These are phyloP conservation scores for Colletotrichum destructivum DNA, from an alignment of 2,329 filamentous ascomycete species.

Conservation along the genomic window DNA sequence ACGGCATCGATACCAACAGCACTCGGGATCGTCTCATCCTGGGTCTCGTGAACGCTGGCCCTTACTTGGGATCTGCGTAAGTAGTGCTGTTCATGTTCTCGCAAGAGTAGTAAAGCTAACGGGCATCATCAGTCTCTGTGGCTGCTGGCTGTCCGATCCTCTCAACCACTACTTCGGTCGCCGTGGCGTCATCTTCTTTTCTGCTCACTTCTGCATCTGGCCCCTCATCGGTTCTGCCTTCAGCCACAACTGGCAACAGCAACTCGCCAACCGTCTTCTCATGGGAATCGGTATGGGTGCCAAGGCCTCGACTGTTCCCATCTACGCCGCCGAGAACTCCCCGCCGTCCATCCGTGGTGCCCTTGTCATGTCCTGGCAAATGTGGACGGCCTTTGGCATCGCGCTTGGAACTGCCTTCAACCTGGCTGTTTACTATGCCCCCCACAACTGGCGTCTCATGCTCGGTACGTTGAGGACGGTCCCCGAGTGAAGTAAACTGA, in stretches of 20 bases:
- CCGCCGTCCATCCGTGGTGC: constrained; percentile 79
- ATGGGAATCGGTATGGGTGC: constrained; percentile 80
- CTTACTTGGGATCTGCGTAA: constrained; percentile 62
- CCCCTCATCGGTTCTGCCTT: constrained; percentile 76
- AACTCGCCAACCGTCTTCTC: constrained; percentile 76
- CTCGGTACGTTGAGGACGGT: constrained; percentile 38
- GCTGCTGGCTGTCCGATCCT: constrained; percentile 78
- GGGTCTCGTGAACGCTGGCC: constrained; percentile 76
- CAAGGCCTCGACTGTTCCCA: constrained; percentile 76
- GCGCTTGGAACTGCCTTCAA: constrained; percentile 71
- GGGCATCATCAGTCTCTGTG: constrained; percentile 54
- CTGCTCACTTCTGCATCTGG: constrained; percentile 72
- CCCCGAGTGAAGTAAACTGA: background rate
- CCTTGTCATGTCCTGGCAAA: constrained; percentile 85
- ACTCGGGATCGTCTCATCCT: constrained; percentile 63
- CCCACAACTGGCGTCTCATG: constrained; percentile 57
- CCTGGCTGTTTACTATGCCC: constrained; percentile 56
- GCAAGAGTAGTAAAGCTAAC: constrained; percentile 30
- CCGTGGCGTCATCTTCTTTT: constrained; percentile 77
- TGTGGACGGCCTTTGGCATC: constrained; percentile 72
- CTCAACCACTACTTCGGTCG: constrained; percentile 76
- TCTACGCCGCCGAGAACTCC: constrained; percentile 82
- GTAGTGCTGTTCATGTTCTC: constrained; percentile 37
- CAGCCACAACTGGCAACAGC: constrained; percentile 76
- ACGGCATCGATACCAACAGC: constrained; percentile 54